Evolutionary conservation across 805 yeast genomes (phyloP), one percentile per base, ranked within the genome.

Genomic region (Barnettozyma siamensis): DNA sequence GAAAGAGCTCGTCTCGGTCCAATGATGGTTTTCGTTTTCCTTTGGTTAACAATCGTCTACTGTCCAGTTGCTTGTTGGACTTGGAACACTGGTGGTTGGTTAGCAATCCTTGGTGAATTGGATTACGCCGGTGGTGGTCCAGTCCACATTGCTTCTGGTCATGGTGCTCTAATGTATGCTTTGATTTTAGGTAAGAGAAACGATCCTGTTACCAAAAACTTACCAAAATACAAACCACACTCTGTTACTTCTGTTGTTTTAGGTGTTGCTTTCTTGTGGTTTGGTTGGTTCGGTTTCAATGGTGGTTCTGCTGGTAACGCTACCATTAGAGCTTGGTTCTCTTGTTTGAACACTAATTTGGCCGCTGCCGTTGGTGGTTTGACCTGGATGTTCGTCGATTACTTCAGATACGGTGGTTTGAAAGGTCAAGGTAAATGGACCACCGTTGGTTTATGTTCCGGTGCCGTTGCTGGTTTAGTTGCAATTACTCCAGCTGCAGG

Each of bases 71-170:
- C 97, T n/a, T 83, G 82, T 68, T 91, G 98, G 98, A 85, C 95
- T 23, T 91, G 99, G 99, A 91, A 89, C 64, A 75, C 81, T 19
- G 98, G 98, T 38, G 39, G 39, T 21, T 91, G 98, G 98, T 72
- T 91, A 50, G 75, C 72, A 42, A 66, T 66, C 35, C 72, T 91
- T 41, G 97, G 97, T 49, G 82, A 89, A 29, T 74, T 88, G 46
- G 99, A 91, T 69, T 93, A 85, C 60, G 98, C 98, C 19, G 99
- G 99, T 59, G 97, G 98, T 59, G 96, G 96, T 49, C 96, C 97
- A 47, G 98, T 91, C 45, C 99, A 91, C 69, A 86, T 86, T 69
- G 69, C 88, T 53, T 85, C 96, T 24, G 99, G 98, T 53, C 84
- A 80, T 53, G 93, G 95, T 60, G 97, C 96, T 40, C 72, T 91